Evolutionary conservation across 805 yeast genomes (phyloP), one percentile per base, ranked within the genome.

Genomic region (Saturnispora zaruensis): DNA sequence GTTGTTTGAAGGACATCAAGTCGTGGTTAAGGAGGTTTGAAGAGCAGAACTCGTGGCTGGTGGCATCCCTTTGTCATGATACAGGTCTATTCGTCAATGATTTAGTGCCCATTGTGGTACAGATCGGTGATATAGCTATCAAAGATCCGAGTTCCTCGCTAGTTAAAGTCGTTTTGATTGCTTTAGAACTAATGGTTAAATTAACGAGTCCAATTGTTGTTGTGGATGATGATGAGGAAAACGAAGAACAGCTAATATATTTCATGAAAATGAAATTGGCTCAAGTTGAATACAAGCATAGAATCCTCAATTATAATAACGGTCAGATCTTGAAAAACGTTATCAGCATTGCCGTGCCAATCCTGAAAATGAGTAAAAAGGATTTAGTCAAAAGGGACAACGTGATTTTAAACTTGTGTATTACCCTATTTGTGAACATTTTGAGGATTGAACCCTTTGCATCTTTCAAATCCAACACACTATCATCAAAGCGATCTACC

Each of bases 21-120:
- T 74, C 85, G 57, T 91, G 98, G 96, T 76, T 93, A 48, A 81
- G 79, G 56, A 73, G 84, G 1, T 90, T 87, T 43, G 98, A 91
- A 64, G 93, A 87, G 50, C 74, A 78, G 47, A 73, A 78, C 48
- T 72, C 82, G 14, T 82, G 81, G 73, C 88, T 84, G 53, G 96
- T 91, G 5, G 95, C 96, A 0, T 73, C 86, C 46, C 96, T 96
- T 0, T 83, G 95, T 54, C 85, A 88, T 5, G 91, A 86, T 48
- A 79, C 85, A 13, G 84, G 84, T 1, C 70, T 93, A 9, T 82
- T 91, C 5, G 62, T 71, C 1, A 80, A 79, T 57, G 98, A 91
- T 65, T 65, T 93, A 48, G 63, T 84, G 5, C 84, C 82, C 8
- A 88, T 93, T 23, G 63, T 93, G 41, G 73, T 84, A 23, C 82